These are phyloP conservation scores for Exobasidium rhododendri DNA, from an alignment of 1,284 basidiomycete genomes.

Conservation along the genomic window DNA sequence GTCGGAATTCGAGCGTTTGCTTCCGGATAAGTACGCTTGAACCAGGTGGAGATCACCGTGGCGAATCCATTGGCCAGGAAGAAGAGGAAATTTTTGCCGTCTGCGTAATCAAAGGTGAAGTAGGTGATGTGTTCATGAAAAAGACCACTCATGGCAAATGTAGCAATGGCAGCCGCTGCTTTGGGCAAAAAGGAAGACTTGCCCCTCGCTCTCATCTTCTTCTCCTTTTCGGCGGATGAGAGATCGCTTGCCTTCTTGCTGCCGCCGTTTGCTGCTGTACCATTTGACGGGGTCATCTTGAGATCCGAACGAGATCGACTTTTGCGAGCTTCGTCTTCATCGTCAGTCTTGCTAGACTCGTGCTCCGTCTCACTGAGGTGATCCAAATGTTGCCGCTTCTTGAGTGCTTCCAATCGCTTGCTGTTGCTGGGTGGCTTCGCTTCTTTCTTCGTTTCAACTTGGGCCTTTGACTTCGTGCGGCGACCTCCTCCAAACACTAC, in stretches of 20 bases:
- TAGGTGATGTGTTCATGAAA: constrained; percentile 52
- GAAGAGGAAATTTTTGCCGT: constrained; percentile 50
- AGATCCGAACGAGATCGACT: constrained; percentile 20
- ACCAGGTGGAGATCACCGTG: constrained; percentile 45
- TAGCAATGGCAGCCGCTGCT: constrained; percentile 42
- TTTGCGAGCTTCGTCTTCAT: constrained; percentile 25
- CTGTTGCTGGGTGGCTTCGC: not conserved
- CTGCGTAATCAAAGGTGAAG: constrained; percentile 42
- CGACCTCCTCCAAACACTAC: constrained; percentile 48
- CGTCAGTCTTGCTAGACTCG: constrained; percentile 36
- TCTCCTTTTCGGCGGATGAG: constrained; percentile 17
- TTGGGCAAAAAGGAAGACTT: constrained; percentile 38
- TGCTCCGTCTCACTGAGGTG: constrained; percentile 45
- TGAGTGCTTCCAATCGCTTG: not conserved
- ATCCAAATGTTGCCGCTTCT: constrained; percentile 33
- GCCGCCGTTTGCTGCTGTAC: constrained; percentile 18
- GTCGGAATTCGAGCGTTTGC: constrained; percentile 43
- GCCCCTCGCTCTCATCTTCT: constrained; percentile 2
- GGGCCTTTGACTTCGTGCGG: constrained; percentile 19
- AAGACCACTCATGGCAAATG: constrained; percentile 43
- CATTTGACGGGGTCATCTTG: constrained; percentile 28
- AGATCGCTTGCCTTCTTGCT: constrained; percentile 18
- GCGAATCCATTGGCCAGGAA: constrained; percentile 49
- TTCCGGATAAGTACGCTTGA: constrained; percentile 39
- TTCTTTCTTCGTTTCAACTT: constrained; percentile 26